These are phyloP conservation scores for Cryoendolithus antarcticus DNA, from an alignment of 2,329 filamentous ascomycete species.

Conservation along the genomic window DNA sequence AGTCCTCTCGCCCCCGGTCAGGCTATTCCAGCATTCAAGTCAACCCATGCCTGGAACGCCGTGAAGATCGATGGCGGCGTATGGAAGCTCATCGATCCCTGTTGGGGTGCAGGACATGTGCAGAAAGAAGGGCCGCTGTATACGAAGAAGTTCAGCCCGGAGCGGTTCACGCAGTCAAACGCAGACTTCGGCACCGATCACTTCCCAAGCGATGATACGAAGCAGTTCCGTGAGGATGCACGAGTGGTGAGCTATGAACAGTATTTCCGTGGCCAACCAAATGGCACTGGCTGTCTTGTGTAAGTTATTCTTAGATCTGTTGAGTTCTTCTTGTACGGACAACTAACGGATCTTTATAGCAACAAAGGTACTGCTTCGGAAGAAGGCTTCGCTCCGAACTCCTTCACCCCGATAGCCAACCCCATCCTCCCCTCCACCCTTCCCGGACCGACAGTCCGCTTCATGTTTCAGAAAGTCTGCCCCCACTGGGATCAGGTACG, in stretches of 20 bases:
- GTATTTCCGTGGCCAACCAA: conserved; percentile 54
- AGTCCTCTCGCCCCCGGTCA: conserved; percentile 49
- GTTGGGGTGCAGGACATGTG: conserved; percentile 80
- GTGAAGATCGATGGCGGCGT: conserved; percentile 69
- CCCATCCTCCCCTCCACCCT: conserved; percentile 48
- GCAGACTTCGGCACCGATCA: conserved; percentile 72
- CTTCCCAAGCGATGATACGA: conserved; percentile 54
- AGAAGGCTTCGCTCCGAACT: conserved; percentile 41
- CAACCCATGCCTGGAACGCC: conserved; percentile 83
- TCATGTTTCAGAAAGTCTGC: conserved; percentile 70
- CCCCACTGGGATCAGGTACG: conserved; percentile 68
- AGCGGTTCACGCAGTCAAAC: conserved; percentile 52
- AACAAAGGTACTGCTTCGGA: conserved; percentile 23
- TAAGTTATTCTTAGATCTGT: conserved; percentile 18
- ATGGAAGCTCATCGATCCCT: conserved; percentile 86
- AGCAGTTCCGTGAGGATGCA: conserved; percentile 68
- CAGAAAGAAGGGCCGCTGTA: conserved; percentile 45
- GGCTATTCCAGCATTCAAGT: conserved; percentile 46
- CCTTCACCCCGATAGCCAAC: conserved; percentile 48
- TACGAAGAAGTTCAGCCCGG: conserved; percentile 54
- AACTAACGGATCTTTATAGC: too few relatives aligned
- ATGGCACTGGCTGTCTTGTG: conserved; percentile 32
- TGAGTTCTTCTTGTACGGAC: too few relatives aligned
- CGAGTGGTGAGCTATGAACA: conserved; percentile 63
- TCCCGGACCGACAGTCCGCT: conserved; percentile 39